Conservation (phyloP, 352 stramenopile species). For the Albugo laibachii region DNA sequence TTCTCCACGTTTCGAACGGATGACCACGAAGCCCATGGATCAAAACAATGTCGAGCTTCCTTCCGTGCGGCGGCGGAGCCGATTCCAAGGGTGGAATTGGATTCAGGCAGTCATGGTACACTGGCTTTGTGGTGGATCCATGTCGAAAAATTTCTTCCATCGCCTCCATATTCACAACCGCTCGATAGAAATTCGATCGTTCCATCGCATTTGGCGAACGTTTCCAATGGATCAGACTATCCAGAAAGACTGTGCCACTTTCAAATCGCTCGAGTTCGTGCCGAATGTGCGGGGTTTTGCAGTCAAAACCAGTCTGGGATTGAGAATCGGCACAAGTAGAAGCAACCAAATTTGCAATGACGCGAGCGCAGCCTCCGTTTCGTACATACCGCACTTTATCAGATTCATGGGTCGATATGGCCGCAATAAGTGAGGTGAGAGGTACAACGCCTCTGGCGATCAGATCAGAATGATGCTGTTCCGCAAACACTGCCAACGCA, state of each 20-base stretch:
- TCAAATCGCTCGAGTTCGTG: neutral
- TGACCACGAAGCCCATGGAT: conserved; percentile 67
- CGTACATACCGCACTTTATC: conserved; percentile 6
- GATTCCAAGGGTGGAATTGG: conserved; percentile 30
- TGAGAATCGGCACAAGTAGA: neutral
- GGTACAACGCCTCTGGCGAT: conserved; percentile 38
- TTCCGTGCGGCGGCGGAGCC: neutral
- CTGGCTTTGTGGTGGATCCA: conserved; percentile 11
- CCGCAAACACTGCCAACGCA: conserved; percentile 42
- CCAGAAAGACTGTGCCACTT: neutral
- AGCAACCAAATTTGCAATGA: conserved; percentile 57
- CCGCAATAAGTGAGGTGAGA: conserved; percentile 21
- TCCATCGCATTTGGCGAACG: neutral
- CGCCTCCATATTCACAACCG: conserved; percentile 33
- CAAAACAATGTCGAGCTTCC: conserved; percentile 51
- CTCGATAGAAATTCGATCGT: conserved; percentile 58
- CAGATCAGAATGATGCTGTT: conserved; percentile 41
- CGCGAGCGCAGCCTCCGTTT: conserved; percentile 30
- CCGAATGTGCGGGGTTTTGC: neutral
- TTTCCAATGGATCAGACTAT: neutral
- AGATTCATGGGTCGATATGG: neutral
- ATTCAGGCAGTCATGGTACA: conserved; percentile 64
- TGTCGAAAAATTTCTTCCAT: conserved; percentile 25
- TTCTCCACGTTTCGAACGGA: conserved; percentile 66
- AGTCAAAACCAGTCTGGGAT: neutral